Base-by-base conservation (phyloP, 164 flowering plant species). In the Cinnamomum micranthum region DNA sequence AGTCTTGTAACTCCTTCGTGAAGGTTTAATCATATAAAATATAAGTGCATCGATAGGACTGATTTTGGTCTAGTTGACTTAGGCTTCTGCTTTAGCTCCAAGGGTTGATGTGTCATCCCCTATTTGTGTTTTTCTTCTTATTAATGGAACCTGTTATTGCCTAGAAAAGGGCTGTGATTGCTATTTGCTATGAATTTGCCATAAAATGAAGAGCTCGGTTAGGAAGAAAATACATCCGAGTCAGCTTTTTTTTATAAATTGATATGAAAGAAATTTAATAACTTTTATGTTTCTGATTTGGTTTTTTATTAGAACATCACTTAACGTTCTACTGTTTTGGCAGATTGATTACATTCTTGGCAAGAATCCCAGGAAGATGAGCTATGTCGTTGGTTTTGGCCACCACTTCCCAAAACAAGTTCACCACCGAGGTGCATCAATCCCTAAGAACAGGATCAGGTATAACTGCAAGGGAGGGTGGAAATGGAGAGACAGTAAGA, bases 321-420 rank as follows among this genome's bases (percentile, higher is more conserved):
- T 50, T 25, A 5, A 6, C 3, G 11, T 23, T 50, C 41, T 13
- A 1, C 22, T 23, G 52, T 62, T 78, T 78, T 72, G 68, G 71
- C 96, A 95, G 99, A 87, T 95, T 23, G 85, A 95, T 72, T 95
- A 95, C 84, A 90, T 93, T 80, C 96, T 95, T 22, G 99, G 99
- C 7, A 88, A 93, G 59, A 95, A 95, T 80, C 99, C 99, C 67
- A 81, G 86, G 70, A 91, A 92, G 74, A 95, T 93, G 98, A 95
- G 99, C 71, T 95, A 95, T 65, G 35, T 95, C 50, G 99, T 89
- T 7, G 99, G 99, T 33, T 95, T 86, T 75, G 99, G 99, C 25
- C 79, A 81, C 68, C 86, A 88, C 66, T 95, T 85, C 74, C 98
- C 99, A 25, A 93, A 82, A 75, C 98, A 85, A 24, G 95, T 93